phyloP scores from a whole-genome alignment of 2,329 filamentous ascomycete genomes.

The Trichoderma pleuroti region DNA sequence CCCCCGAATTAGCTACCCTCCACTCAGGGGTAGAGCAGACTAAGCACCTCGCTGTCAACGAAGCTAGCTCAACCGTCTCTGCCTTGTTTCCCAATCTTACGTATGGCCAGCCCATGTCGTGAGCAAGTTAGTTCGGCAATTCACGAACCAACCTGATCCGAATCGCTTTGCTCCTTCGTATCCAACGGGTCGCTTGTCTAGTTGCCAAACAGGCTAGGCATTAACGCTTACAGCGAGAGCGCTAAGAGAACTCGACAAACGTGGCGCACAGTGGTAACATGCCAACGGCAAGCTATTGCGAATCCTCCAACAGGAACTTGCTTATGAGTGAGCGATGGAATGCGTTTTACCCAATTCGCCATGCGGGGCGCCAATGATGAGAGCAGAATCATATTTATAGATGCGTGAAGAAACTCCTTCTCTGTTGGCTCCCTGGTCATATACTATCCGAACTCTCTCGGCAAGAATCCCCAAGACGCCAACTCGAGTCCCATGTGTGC shows the following conservation, averaged over 20 bases:
- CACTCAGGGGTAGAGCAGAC: neutral
- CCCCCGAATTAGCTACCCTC: neutral
- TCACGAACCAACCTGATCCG: neutral
- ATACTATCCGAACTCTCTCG: neutral
- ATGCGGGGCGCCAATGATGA: neutral
- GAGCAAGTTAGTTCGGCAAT: neutral
- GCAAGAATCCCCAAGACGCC: neutral
- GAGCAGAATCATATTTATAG: neutral
- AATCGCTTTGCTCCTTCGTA: neutral
- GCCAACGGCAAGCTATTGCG: neutral
- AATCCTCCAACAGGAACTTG: neutral
- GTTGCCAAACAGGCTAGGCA: neutral
- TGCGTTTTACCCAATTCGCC: neutral
- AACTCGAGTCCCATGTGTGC: neutral
- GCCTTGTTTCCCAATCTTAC: neutral
- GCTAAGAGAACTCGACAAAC: neutral
- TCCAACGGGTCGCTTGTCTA: neutral
- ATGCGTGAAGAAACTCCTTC: neutral
- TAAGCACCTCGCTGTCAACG: neutral
- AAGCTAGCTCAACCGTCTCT: neutral
- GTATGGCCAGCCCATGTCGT: neutral
- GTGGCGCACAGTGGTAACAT: neutral
- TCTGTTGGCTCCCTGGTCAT: neutral
- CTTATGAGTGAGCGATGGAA: neutral
- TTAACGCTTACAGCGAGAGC: neutral